A percentile compares a stretch with the other conserved stretches of the same genome.
phyloP scores from a whole-genome alignment of 208 protist species.

The Crithidia expoeki region DNA sequence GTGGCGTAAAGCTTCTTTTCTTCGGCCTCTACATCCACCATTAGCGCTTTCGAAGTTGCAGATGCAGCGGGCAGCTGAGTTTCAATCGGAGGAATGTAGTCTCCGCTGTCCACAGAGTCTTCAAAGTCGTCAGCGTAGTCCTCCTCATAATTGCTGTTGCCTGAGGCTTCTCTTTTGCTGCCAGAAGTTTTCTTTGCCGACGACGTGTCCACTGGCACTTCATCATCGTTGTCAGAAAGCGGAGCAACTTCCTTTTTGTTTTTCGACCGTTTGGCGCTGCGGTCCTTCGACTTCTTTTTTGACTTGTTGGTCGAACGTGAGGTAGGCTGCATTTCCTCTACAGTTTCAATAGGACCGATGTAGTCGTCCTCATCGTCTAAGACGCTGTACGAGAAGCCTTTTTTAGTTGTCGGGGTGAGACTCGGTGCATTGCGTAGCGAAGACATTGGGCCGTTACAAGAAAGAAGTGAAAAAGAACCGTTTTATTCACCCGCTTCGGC shows the following conservation, averaged over 20 bases:
- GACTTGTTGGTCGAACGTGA: constrained; percentile 23
- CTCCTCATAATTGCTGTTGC: constrained; percentile 25
- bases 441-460: no score
- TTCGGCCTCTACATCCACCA: constrained; percentile 26
- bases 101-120: constrained; percentile 50
- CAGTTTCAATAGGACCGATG: constrained; percentile 33
- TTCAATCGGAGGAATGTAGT: constrained; percentile 40
- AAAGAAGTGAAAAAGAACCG: no score
- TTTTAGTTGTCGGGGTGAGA: constrained; percentile 37
- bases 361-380: constrained; percentile 63
- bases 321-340: constrained; percentile 18
- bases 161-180: constrained; percentile 17
- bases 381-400: constrained; percentile 29
- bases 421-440: constrained; percentile 50
- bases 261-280: constrained; percentile 25
- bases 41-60: constrained; percentile 16
- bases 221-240: constrained; percentile 10
- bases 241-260: constrained; percentile 27
- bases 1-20: constrained; percentile 26
- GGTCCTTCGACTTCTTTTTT: constrained; percentile 42
- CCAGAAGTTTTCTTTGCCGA: constrained; percentile 26
- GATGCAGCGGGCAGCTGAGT: constrained; percentile 8
- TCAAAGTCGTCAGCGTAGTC: constrained; percentile 54
- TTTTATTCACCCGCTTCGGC: no score
- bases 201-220: constrained; percentile 11